Evolutionary conservation across 148 eudicot genomes (phyloP).

Genomic region (Selenicereus undatus): DNA sequence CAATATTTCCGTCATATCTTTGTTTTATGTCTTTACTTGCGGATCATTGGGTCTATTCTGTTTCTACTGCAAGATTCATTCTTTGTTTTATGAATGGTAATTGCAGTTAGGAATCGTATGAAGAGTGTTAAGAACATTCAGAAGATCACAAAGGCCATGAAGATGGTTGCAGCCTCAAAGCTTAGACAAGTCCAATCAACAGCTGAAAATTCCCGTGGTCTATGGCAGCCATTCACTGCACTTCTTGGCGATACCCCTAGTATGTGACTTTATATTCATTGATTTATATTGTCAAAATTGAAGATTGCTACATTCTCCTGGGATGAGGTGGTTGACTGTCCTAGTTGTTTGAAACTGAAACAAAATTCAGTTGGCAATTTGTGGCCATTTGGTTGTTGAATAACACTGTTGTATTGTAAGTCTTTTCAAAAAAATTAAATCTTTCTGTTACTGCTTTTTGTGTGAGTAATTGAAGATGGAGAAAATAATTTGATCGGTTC

Average conservation of each 20-base stretch:
- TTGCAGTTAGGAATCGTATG: conserved; percentile 91
- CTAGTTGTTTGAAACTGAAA: background rate
- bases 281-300: background rate
- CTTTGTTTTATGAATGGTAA: background rate
- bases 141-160: conserved; percentile 99
- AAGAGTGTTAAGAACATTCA: conserved; percentile 96
- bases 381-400: background rate
- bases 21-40: background rate
- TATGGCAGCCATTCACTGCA: conserved; percentile 99
- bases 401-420: background rate
- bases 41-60: background rate
- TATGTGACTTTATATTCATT: conserved; percentile 32
- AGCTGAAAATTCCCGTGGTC: conserved; percentile 95
- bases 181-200: conserved; percentile 80
- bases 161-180: conserved; percentile 99
- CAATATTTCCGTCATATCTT: background rate
- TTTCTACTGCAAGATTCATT: background rate
- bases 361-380: background rate
- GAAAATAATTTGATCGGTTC: too few species aligned
- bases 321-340: background rate
- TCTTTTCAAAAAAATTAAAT: background rate
- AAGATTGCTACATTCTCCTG: background rate
- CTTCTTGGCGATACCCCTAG: conserved; percentile 97
- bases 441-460: too few species aligned
- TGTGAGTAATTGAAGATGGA: too few species aligned